These are phyloP conservation scores for Rhizoclosmatium hyalinum DNA, from an alignment of 371 early-diverging fungal species.

Conservation along the genomic window DNA sequence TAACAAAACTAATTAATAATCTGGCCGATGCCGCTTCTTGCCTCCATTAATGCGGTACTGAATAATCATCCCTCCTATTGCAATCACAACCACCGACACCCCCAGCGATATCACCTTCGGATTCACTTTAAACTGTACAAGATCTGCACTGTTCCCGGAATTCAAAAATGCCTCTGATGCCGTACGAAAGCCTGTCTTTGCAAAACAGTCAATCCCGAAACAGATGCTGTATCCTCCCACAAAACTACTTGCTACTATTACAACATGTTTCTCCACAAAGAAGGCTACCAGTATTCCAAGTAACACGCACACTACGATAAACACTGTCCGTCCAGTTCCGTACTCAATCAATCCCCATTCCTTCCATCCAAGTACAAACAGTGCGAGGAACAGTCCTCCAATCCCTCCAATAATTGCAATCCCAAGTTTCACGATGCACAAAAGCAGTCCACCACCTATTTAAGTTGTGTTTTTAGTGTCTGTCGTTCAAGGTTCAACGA, in stretches of 20 bases:
- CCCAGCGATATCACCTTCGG: slow-evolving; percentile 31
- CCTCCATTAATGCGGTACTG: slow-evolving; percentile 42
- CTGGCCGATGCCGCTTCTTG: slow-evolving; percentile 15
- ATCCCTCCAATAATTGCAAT: slow-evolving; percentile 38
- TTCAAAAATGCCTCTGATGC: slow-evolving; percentile 32
- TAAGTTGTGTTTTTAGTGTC: not conserved
- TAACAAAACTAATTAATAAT: not conserved
- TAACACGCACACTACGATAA: slow-evolving; percentile 64
- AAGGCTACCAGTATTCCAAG: slow-evolving; percentile 54
- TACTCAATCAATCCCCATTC: slow-evolving; percentile 62
- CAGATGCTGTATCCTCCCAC: slow-evolving; percentile 40
- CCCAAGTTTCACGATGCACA: slow-evolving; percentile 44
- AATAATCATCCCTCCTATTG: slow-evolving; percentile 37
- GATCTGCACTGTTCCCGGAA: not conserved
- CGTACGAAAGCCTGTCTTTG: slow-evolving; percentile 39
- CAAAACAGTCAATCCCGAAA: slow-evolving; percentile 48
- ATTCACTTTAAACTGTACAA: slow-evolving; percentile 12
- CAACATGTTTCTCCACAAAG: slow-evolving; percentile 41
- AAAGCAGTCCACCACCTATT: slow-evolving; percentile 59
- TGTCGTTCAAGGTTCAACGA: no score
- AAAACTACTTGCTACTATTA: slow-evolving; percentile 42
- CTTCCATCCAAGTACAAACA: slow-evolving; percentile 67
- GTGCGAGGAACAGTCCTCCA: slow-evolving; percentile 43
- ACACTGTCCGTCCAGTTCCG: slow-evolving; percentile 66
- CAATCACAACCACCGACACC: slow-evolving; percentile 24